phyloP scores from a whole-genome alignment of 345 rosid genomes.

The Populus pruinosa region DNA sequence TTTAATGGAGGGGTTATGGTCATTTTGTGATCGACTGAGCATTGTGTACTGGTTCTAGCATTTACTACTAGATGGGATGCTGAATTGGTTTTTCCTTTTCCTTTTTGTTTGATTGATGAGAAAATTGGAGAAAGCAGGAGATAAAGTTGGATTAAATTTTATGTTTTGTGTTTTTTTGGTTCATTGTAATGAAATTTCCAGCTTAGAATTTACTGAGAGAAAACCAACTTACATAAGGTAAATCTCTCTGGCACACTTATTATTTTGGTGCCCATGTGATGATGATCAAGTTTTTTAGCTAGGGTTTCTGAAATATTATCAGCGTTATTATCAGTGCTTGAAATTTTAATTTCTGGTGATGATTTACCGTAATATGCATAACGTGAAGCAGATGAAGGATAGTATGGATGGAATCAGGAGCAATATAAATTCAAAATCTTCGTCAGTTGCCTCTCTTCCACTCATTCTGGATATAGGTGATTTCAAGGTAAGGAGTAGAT shows the following conservation, averaged over 20 bases:
- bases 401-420: constrained; percentile 46
- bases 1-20: neutral
- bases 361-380: neutral
- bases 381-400: constrained; percentile 56
- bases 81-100: neutral
- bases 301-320: neutral
- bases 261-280: neutral
- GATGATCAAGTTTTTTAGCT: neutral
- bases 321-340: neutral
- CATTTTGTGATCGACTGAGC: neutral
- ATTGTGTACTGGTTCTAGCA: neutral
- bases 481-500: constrained; percentile 62
- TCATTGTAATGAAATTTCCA: neutral
- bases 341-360: neutral
- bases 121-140: neutral
- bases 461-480: constrained; percentile 85
- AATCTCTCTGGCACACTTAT: neutral
- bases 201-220: neutral
- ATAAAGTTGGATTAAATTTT: neutral
- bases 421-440: constrained; percentile 45
- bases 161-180: neutral
- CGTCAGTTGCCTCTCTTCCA: constrained; percentile 57
- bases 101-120: neutral
- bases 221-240: neutral
- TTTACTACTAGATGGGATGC: neutral